Conservation (phyloP, 768 basidiomycete genomes). For the Lactarius tabidus region DNA sequence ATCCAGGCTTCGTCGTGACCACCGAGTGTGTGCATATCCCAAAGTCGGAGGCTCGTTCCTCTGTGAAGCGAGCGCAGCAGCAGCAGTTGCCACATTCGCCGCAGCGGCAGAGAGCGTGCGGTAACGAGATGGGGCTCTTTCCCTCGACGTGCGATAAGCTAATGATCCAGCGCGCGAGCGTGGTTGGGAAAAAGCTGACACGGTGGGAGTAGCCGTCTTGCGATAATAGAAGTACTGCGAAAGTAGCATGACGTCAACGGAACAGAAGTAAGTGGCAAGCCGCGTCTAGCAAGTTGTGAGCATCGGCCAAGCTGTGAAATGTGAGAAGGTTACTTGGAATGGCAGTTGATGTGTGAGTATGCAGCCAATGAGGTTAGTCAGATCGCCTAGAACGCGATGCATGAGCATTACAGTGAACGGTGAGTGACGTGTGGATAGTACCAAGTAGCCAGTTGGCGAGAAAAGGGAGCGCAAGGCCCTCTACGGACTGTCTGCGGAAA, state of each 20-base stretch:
- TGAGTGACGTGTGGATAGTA: constrained; percentile 34
- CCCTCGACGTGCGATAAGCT: constrained; percentile 47
- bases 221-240: constrained; percentile 80
- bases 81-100: constrained; percentile 59
- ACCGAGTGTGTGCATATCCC: constrained; percentile 27
- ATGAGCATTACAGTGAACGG: not conserved
- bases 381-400: constrained; percentile 57
- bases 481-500: constrained; percentile 67
- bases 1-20: constrained; percentile 33
- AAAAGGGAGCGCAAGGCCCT: constrained; percentile 90
- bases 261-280: constrained; percentile 88
- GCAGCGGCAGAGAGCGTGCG: constrained; percentile 66
- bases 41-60: constrained; percentile 40
- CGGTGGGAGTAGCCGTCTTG: constrained; percentile 34
- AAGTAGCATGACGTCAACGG: constrained; percentile 72
- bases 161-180: constrained; percentile 41
- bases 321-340: constrained; percentile 64
- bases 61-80: constrained; percentile 65
- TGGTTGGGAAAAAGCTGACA: constrained; percentile 35
- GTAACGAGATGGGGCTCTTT: constrained; percentile 56
- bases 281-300: constrained; percentile 53
- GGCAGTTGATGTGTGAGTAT: constrained; percentile 89
- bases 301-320: constrained; percentile 20
- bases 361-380: constrained; percentile 89
- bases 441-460: constrained; percentile 90